Percentiles rank a stretch among this genome's conserved stretches.
phyloP scores from a whole-genome alignment of 371 early-diverging fungal species.

The Mycotypha africana region DNA sequence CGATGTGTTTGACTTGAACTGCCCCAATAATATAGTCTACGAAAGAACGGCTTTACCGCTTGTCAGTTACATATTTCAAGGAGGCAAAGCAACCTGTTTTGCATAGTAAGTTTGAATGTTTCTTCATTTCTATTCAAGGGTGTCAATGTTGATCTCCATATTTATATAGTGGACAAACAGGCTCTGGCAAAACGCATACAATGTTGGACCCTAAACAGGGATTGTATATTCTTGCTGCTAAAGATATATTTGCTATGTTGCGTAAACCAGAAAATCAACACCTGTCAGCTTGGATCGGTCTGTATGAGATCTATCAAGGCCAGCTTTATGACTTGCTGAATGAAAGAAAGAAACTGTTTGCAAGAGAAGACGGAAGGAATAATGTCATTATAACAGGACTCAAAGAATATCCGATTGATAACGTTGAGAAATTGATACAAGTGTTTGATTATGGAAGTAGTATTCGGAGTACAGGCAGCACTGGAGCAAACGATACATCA shows the following conservation, averaged over 20 bases:
- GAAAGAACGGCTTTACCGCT: constrained; percentile 88
- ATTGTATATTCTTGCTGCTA: constrained; percentile 89
- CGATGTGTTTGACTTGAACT: constrained; percentile 86
- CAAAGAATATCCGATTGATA: constrained; percentile 76
- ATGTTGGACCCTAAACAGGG: constrained; percentile 88
- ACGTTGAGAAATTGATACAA: constrained; percentile 80
- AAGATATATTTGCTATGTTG: constrained; percentile 80
- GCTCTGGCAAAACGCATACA: constrained; percentile 95
- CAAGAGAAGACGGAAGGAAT: constrained; percentile 92
- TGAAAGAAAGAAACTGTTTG: constrained; percentile 81
- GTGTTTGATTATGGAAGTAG: constrained; percentile 90
- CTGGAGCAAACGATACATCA: constrained; percentile 70
- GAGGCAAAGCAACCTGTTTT: constrained; percentile 98
- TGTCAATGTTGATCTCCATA: neutral
- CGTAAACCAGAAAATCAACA: constrained; percentile 72
- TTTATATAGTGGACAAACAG: constrained; percentile 87
- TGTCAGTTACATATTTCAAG: constrained; percentile 90
- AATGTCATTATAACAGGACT: constrained; percentile 87
- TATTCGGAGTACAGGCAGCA: constrained; percentile 83
- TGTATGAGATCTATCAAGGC: constrained; percentile 97
- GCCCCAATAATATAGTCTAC: constrained; percentile 76
- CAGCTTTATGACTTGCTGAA: constrained; percentile 93
- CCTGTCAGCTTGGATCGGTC: constrained; percentile 75
- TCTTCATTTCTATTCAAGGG: neutral
- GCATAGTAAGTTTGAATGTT: constrained; percentile 76